Base-by-base conservation (phyloP, 2,329 filamentous ascomycete species). In the Fonsecaea nubica region DNA sequence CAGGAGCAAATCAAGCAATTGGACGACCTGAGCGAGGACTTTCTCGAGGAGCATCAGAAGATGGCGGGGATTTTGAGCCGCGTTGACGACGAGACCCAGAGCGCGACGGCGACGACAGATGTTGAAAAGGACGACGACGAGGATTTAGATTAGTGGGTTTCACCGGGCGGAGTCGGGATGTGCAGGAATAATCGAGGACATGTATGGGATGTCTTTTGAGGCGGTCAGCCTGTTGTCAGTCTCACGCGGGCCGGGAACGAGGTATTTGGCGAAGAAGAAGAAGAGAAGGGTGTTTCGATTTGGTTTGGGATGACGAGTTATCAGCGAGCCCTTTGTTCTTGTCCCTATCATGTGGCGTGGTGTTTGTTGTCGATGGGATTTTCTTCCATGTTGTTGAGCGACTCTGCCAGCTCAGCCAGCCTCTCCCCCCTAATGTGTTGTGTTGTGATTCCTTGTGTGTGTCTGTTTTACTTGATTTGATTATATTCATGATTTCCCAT, bases 1-100 rank as follows among this genome's bases (percentile, higher is more conserved):
- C 67, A 71, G 25, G 71, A 74, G 60, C 64, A 72, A 58, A 68
- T 74, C 57, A 58, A 63, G 40, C 69, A 69, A 30, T 48, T 74
- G 36, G 64, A 72, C 45, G 76, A 76, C 53, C 74, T 80, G 54
- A 81, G 78, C 70, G 80, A 81, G 64, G 80, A 79, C 67, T 80
- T 80, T 76, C 76, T 80, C 45, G 78, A 79, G 64, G 80, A 81
- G 62, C 77, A 82, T 68, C 62, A 71, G 65, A 62, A 61, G 42
- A 68, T 72, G 69, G 71, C 71, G 10, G 54, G 35, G 15, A 69
- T 62, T 8, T 62, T 72, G 62, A 70, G 62, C 52, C 62, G 63
- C 4, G 69, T 70, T 15, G 64, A 66, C 32, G 65, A 70, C 55
- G 25, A 54, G 15, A 68, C 63, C 10, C 45, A 61, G 33, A 58